Conservation (phyloP, 1,284 basidiomycete species). For the Malassezia sp. region DNA sequence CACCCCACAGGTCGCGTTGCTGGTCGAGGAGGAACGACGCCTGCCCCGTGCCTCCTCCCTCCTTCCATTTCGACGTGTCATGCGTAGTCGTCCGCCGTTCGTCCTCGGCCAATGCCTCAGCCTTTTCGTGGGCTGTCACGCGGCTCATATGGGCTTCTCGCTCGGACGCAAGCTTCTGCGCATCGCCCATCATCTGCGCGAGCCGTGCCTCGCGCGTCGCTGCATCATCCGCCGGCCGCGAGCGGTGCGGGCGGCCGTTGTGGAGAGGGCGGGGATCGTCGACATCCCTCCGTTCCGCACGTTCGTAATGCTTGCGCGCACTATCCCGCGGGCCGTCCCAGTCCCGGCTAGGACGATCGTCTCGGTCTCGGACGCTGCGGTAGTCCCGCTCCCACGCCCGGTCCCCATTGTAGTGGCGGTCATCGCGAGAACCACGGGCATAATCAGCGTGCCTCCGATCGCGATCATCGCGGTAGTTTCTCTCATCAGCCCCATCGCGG, state of each 20-base stretch:
- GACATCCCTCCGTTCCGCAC: constrained; percentile 12
- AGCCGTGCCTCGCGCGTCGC: constrained; percentile 67
- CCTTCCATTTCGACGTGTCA: constrained; percentile 17
- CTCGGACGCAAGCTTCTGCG: too few species aligned
- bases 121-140: constrained; percentile 26
- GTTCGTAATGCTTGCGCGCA: constrained; percentile 9
- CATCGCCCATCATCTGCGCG: constrained; percentile 55
- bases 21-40: constrained; percentile 35
- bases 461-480: constrained; percentile 34
- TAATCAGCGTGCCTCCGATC: neutral
- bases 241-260: too few species aligned
- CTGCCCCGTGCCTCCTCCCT: constrained; percentile 20
- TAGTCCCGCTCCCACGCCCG: too few species aligned
- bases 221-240: constrained; percentile 41
- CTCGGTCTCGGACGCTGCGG: constrained; percentile 19
- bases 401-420: constrained; percentile 5
- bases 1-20: constrained; percentile 29
- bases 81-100: constrained; percentile 24
- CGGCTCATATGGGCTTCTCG: constrained; percentile 47
- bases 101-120: constrained; percentile 25
- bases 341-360: constrained; percentile 7
- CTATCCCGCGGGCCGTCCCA: too few species aligned
- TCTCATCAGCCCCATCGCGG: constrained; percentile 9
- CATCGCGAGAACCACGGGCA: neutral
- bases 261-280: constrained; percentile 33